A percentile compares a stretch with the other conserved stretches of the same genome.
These are phyloP conservation scores for Aspergillus conjunctus DNA, from an alignment of 495 filamentous ascomycete genomes.

Conservation along the genomic window DNA sequence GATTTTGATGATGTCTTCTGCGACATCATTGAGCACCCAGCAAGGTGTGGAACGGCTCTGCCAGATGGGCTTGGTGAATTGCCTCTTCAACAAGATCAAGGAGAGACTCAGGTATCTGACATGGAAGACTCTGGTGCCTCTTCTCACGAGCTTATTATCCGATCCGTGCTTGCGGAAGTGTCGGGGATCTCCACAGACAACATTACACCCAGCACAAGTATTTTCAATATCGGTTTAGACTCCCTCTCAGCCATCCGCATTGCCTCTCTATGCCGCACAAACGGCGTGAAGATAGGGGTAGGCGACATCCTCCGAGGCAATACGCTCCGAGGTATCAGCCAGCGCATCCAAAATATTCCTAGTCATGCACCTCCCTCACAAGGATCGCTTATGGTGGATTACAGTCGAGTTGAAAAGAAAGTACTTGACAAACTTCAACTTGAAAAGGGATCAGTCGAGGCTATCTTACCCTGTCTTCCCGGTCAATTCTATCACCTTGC, in stretches of 20 bases:
- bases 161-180: conserved; percentile 63
- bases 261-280: conserved; percentile 62
- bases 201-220: conserved; percentile 65
- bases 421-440: conserved; percentile 39
- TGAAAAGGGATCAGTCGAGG: conserved; percentile 48
- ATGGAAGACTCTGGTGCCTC: conserved; percentile 10
- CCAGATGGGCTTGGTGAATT: conserved; percentile 27
- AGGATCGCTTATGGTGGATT: conserved; percentile 24
- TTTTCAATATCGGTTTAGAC: conserved; percentile 86
- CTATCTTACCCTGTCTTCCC: conserved; percentile 61
- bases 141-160: conserved; percentile 52
- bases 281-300: conserved; percentile 59
- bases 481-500: conserved; percentile 74
- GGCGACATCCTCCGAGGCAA: conserved; percentile 65
- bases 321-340: conserved; percentile 62
- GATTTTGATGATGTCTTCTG: conserved; percentile 51
- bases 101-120: not conserved
- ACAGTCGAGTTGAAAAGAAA: conserved; percentile 30
- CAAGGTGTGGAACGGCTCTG: conserved; percentile 27
- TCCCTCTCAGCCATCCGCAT: conserved; percentile 86
- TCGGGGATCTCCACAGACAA: conserved; percentile 60
- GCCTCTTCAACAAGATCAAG: conserved; percentile 20
- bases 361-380: conserved; percentile 14
- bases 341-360: conserved; percentile 22
- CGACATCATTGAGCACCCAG: conserved; percentile 36